A percentile compares a stretch with the other conserved stretches of the same genome.
Conservation (phyloP, 2,329 filamentous ascomycete species). For the Sarocladium oryzae region DNA sequence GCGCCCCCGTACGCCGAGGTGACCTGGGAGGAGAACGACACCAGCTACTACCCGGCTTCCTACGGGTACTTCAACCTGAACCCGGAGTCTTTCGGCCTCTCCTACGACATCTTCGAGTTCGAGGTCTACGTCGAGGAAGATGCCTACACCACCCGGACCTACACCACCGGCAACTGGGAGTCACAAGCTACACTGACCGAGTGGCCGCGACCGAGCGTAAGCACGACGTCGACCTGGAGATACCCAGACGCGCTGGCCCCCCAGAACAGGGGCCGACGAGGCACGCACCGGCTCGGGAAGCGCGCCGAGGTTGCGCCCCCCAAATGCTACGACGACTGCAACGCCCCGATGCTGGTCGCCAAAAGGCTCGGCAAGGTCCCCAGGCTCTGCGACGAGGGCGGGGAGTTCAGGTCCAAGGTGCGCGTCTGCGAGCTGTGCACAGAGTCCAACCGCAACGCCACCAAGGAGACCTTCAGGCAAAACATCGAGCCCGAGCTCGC, state of each 20-base stretch:
- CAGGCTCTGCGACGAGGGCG: slow-evolving; percentile 36
- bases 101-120: slow-evolving; percentile 53
- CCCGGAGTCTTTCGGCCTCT: slow-evolving; percentile 54
- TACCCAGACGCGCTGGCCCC: too few relatives aligned
- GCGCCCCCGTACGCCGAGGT: slow-evolving; percentile 30
- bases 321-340: slow-evolving; percentile 47
- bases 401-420: slow-evolving; percentile 33
- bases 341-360: slow-evolving; percentile 40
- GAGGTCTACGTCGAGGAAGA: slow-evolving; percentile 30
- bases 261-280: not conserved
- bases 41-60: slow-evolving; percentile 42
- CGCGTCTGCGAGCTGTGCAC: slow-evolving; percentile 38
- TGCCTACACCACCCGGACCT: slow-evolving; percentile 33
- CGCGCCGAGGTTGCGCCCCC: slow-evolving; percentile 37
- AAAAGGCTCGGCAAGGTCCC: slow-evolving; percentile 39
- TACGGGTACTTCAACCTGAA: slow-evolving; percentile 59
- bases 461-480: slow-evolving; percentile 21
- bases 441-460: slow-evolving; percentile 14
- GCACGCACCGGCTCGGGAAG: slow-evolving; percentile 21
- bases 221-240: too few relatives aligned
- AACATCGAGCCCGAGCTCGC: slow-evolving; percentile 32
- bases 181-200: slow-evolving; percentile 42
- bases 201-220: slow-evolving; percentile 17
- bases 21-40: slow-evolving; percentile 38
- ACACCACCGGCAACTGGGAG: slow-evolving; percentile 49